phyloP scores from a whole-genome alignment of 768 basidiomycete species.

The Agrocybe pediades region DNA sequence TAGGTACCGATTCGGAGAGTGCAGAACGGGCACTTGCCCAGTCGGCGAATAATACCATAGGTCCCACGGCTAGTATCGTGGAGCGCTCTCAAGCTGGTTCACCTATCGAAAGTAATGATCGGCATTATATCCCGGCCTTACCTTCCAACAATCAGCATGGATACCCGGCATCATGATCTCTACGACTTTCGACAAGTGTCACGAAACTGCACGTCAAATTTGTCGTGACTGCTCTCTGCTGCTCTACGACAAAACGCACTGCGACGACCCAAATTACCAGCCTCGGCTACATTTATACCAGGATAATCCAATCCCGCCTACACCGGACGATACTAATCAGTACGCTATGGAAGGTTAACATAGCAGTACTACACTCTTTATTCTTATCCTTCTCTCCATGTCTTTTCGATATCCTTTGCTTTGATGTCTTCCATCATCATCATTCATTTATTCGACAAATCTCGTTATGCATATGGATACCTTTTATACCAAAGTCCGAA shows the following conservation, averaged over 20 bases:
- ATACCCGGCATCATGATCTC: conserved; percentile 23
- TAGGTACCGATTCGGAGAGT: conserved; percentile 41
- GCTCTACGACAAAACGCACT: conserved; percentile 8
- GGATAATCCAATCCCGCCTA: conserved; percentile 17
- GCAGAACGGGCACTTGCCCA: conserved; percentile 44
- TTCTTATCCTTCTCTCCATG: not conserved
- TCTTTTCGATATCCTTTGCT: conserved; percentile 4
- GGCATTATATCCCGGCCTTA: conserved; percentile 29
- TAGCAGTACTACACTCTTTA: conserved; percentile 9
- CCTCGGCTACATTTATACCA: conserved; percentile 22
- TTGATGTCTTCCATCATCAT: conserved; percentile 5
- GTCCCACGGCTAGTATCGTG: conserved; percentile 48
- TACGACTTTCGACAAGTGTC: conserved; percentile 13
- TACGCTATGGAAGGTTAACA: conserved; percentile 4
- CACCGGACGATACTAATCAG: conserved; percentile 9
- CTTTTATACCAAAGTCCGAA: too few relatives aligned
- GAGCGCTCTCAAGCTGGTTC: conserved; percentile 51
- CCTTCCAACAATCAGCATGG: conserved; percentile 18
- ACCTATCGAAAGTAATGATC: conserved; percentile 35
- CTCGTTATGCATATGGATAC: too few relatives aligned
- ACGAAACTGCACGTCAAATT: not conserved
- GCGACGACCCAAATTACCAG: conserved; percentile 7
- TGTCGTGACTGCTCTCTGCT: conserved; percentile 1
- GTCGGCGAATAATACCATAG: conserved; percentile 42
- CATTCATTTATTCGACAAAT: not conserved